These are phyloP conservation scores for Camelina hispida DNA, from an alignment of 345 rosid genomes.

Conservation along the genomic window DNA sequence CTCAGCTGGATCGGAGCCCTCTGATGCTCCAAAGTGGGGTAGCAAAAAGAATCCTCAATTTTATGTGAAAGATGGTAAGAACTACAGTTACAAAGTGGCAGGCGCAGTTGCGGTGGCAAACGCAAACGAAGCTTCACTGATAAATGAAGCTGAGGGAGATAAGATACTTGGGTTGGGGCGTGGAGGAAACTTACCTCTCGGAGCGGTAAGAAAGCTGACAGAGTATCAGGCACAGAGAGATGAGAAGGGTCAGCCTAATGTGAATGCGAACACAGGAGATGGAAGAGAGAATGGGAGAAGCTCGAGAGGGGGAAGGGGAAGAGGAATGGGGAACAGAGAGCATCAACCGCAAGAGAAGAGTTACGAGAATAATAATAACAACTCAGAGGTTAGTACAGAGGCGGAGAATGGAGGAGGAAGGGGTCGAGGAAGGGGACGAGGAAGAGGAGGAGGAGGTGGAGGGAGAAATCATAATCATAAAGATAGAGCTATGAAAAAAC, in stretches of 20 bases:
- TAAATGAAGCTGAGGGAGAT: slow-evolving; percentile 67
- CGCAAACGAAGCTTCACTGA: slow-evolving; percentile 66
- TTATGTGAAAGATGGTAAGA: slow-evolving; percentile 93
- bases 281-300: slow-evolving; percentile 47
- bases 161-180: slow-evolving; percentile 82
- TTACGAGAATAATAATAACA: slow-evolving; percentile 20
- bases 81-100: slow-evolving; percentile 89
- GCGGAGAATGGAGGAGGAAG: slow-evolving; percentile 53
- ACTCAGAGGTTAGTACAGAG: slow-evolving; percentile 46
- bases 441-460: slow-evolving; percentile 70
- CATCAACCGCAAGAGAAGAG: slow-evolving; percentile 31
- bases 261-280: slow-evolving; percentile 38
- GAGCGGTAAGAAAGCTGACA: slow-evolving; percentile 68
- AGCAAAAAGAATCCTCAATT: slow-evolving; percentile 78
- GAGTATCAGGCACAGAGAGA: slow-evolving; percentile 51
- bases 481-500: slow-evolving; percentile 76
- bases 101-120: slow-evolving; percentile 85
- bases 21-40: slow-evolving; percentile 72
- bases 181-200: slow-evolving; percentile 86
- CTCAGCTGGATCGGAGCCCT: slow-evolving; percentile 44
- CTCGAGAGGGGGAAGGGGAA: slow-evolving; percentile 35
- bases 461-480: slow-evolving; percentile 62
- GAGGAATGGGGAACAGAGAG: slow-evolving; percentile 50
- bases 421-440: slow-evolving; percentile 64
- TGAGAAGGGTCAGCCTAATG: slow-evolving; percentile 38